A percentile compares a stretch with the other conserved stretches of the same genome.
Evolutionary conservation across 2,329 filamentous ascomycete genomes (phyloP).

Genomic region (Claviceps lovelessii): DNA sequence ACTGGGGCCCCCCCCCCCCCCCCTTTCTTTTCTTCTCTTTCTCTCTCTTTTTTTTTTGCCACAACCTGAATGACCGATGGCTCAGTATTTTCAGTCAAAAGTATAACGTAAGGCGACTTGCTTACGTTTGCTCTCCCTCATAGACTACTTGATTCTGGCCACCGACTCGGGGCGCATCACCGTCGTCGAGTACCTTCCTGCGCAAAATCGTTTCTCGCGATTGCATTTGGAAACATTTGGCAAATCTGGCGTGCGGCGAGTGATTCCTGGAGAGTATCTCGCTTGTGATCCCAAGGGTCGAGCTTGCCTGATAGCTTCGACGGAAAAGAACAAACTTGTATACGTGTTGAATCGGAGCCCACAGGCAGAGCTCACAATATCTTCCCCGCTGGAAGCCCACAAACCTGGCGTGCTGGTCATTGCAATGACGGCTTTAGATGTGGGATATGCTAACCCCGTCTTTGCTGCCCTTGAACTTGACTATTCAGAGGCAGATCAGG

Average conservation of each 20-base stretch:
- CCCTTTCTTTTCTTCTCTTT: constrained; percentile 12
- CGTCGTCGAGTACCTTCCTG: constrained; percentile 79
- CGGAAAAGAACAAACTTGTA: constrained; percentile 98
- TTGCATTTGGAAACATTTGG: constrained; percentile 96
- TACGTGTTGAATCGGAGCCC: constrained; percentile 95
- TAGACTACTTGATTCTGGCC: constrained; percentile 91
- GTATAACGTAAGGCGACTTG: not conserved
- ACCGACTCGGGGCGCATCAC: constrained; percentile 93
- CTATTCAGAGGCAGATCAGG: constrained; percentile 81
- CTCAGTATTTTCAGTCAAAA: not conserved
- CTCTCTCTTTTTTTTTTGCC: constrained; percentile 7
- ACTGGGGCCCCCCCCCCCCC: too few relatives aligned
- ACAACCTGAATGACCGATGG: constrained; percentile 3
- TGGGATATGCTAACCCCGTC: constrained; percentile 92
- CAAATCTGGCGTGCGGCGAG: constrained; percentile 86
- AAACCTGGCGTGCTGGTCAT: constrained; percentile 85
- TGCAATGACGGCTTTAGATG: constrained; percentile 75
- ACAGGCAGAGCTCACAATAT: constrained; percentile 90
- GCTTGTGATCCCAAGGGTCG: constrained; percentile 91
- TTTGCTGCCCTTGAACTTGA: constrained; percentile 93
- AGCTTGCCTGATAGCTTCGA: constrained; percentile 82
- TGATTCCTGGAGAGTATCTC: constrained; percentile 90
- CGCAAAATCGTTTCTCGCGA: constrained; percentile 74
- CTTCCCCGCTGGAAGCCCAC: constrained; percentile 90
- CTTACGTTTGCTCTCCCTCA: constrained; percentile 14